phyloP scores from a whole-genome alignment of 2,329 filamentous ascomycete genomes.

The Colletotrichum simmondsii region DNA sequence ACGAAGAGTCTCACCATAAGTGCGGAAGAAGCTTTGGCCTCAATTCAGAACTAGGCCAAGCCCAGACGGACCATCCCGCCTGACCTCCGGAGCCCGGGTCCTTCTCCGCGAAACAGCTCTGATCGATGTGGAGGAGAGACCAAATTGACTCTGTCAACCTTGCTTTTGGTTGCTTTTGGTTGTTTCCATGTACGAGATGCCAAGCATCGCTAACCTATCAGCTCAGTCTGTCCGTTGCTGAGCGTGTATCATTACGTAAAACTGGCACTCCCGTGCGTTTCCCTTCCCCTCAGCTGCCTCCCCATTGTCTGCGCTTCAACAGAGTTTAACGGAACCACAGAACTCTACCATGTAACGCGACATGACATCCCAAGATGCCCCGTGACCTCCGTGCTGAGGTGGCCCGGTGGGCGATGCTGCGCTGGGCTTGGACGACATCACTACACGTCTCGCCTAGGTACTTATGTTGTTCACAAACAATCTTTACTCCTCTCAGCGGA shows the following conservation, averaged over 20 bases:
- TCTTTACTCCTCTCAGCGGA: neutral
- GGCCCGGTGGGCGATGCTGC: neutral
- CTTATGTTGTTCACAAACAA: neutral
- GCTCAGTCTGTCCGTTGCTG: neutral
- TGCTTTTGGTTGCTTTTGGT: neutral
- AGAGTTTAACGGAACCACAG: constrained; percentile 10
- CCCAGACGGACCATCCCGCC: constrained; percentile 25
- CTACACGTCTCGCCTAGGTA: neutral
- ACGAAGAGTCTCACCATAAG: neutral
- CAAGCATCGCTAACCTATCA: constrained; percentile 24
- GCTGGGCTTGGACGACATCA: neutral
- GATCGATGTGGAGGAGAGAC: neutral
- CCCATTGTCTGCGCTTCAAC: neutral
- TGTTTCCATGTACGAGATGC: constrained; percentile 30
- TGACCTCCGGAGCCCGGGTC: constrained; percentile 29
- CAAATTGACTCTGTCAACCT: constrained; percentile 3
- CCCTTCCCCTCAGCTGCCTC: constrained; percentile 14
- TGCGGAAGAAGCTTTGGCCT: neutral
- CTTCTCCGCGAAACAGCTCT: constrained; percentile 17
- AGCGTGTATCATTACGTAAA: constrained; percentile 33
- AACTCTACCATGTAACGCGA: constrained; percentile 13
- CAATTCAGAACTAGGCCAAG: neutral
- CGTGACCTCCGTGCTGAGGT: constrained; percentile 11
- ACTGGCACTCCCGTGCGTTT: constrained; percentile 27
- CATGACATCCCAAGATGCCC: constrained; percentile 14